These are phyloP conservation scores for Russula dissimulans DNA, from an alignment of 768 basidiomycete genomes.

Conservation along the genomic window DNA sequence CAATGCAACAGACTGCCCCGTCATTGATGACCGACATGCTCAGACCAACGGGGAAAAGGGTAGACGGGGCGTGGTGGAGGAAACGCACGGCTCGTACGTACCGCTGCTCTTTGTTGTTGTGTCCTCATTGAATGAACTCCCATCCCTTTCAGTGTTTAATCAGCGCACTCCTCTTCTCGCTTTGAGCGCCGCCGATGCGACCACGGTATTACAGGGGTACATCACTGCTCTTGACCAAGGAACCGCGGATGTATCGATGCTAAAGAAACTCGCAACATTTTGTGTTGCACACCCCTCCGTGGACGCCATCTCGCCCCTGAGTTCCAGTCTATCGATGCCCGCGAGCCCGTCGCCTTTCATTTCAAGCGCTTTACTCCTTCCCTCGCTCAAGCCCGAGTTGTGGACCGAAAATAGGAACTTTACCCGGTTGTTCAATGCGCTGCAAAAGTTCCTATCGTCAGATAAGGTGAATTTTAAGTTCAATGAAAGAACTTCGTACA, in stretches of 20 bases:
- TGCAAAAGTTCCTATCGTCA: slow-evolving; percentile 55
- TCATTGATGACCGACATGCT: slow-evolving; percentile 41
- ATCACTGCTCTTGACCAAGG: slow-evolving; percentile 47
- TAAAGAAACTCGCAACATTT: slow-evolving; percentile 60
- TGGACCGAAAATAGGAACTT: slow-evolving; percentile 71
- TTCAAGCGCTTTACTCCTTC: slow-evolving; percentile 31
- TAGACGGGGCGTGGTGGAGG: slow-evolving; percentile 79
- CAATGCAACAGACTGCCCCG: slow-evolving; percentile 45
- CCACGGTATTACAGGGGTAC: slow-evolving; percentile 44
- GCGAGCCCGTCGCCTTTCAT: slow-evolving; percentile 51
- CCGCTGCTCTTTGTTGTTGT: background rate
- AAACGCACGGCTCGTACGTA: slow-evolving; percentile 63
- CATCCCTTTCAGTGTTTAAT: slow-evolving; percentile 34
- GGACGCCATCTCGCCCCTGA: slow-evolving; percentile 44
- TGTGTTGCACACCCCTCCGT: slow-evolving; percentile 51
- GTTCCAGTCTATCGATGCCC: slow-evolving; percentile 42
- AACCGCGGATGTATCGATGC: slow-evolving; percentile 39
- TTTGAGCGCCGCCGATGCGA: slow-evolving; percentile 31
- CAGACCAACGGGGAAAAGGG: slow-evolving; percentile 39
- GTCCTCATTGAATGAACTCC: background rate
- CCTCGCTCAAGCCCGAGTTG: slow-evolving; percentile 43
- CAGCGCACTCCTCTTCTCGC: slow-evolving; percentile 39
- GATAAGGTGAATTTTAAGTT: slow-evolving; percentile 40
- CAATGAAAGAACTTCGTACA: background rate
- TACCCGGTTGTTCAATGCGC: slow-evolving; percentile 55